A percentile compares a stretch with the other conserved stretches of the same genome.
These are phyloP conservation scores for Podaxis mareebaensis DNA, from an alignment of 768 basidiomycete genomes.

Conservation along the genomic window DNA sequence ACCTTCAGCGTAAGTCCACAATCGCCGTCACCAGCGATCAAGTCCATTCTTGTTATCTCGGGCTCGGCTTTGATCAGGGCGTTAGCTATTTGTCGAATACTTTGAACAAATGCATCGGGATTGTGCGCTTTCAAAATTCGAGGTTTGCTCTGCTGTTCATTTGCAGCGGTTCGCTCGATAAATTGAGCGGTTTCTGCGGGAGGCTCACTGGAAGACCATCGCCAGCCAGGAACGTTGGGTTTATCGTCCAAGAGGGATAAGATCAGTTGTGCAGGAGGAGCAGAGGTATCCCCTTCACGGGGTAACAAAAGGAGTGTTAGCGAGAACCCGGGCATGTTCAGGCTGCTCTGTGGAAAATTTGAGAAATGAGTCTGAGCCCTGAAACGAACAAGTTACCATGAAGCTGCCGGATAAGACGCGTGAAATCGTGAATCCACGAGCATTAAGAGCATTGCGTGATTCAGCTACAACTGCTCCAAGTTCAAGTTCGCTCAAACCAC, in stretches of 20 bases:
- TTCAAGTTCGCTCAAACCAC: conserved; percentile 83
- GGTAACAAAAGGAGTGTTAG: conserved; percentile 82
- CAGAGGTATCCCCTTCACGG: conserved; percentile 33
- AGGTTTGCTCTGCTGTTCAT: conserved; percentile 15
- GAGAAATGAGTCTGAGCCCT: neutral
- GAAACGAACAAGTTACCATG: conserved; percentile 56
- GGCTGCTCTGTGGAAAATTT: conserved; percentile 58
- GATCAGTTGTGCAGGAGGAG: conserved; percentile 42
- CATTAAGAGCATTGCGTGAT: conserved; percentile 53
- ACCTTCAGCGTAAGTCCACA: conserved; percentile 56
- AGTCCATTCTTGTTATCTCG: conserved; percentile 90
- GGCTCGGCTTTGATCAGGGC: conserved; percentile 78
- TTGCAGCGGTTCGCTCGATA: conserved; percentile 1
- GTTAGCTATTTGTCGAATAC: conserved; percentile 59
- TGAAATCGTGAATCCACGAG: conserved; percentile 54
- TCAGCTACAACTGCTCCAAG: conserved; percentile 69
- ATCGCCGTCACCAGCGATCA: conserved; percentile 87
- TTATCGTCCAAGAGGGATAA: conserved; percentile 72
- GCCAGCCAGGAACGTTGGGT: conserved; percentile 80
- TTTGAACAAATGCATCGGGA: conserved; percentile 48
- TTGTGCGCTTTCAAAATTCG: conserved; percentile 35
- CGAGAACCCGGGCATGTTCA: conserved; percentile 94
- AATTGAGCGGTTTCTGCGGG: conserved; percentile 31
- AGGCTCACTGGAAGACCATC: conserved; percentile 58
- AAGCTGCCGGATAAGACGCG: conserved; percentile 78